Conservation (phyloP, 73 alveolate genomes). For the Paramecium tetraurelia region DNA sequence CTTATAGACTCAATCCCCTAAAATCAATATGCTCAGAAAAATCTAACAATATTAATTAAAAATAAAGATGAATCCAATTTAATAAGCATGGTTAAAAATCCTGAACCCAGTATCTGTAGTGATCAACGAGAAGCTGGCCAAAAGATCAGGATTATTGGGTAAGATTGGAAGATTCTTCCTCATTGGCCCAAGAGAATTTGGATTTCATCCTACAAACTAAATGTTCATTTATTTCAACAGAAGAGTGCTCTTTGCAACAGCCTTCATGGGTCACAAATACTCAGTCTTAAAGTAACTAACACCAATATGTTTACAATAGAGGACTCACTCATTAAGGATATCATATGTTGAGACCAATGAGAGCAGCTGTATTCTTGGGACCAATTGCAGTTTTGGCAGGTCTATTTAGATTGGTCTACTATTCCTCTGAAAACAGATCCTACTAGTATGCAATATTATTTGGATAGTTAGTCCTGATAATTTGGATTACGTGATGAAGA, state of each 20-base stretch:
- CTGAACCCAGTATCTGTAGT: slow-evolving; percentile 40
- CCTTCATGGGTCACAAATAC: slow-evolving; percentile 53
- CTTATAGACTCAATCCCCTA: background rate
- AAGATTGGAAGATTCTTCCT: slow-evolving; percentile 60
- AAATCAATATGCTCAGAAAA: background rate
- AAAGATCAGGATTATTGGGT: slow-evolving; percentile 60
- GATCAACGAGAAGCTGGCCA: slow-evolving; percentile 57
- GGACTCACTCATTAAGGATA: slow-evolving; percentile 55
- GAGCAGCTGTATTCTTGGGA: slow-evolving; percentile 39
- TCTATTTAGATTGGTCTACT: slow-evolving; percentile 43
- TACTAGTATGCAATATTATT: background rate
- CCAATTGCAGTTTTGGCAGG: slow-evolving; percentile 60
- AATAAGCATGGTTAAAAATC: slow-evolving; percentile 60
- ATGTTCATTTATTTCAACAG: slow-evolving; percentile 50
- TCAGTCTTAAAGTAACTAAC: slow-evolving; percentile 39
- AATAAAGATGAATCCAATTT: slow-evolving; percentile 59
- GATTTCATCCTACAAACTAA: slow-evolving; percentile 56
- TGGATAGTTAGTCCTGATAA: slow-evolving; percentile 55
- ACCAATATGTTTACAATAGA: background rate
- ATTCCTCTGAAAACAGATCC: slow-evolving; percentile 43
- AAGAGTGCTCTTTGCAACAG: slow-evolving; percentile 46
- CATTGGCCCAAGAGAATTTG: slow-evolving; percentile 65
- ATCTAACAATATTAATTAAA: background rate
- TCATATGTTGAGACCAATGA: slow-evolving; percentile 63
- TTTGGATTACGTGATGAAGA: slow-evolving; percentile 55